Evolutionary conservation across 495 filamentous ascomycete genomes (phyloP).

Genomic region (Aspergillus bridgeri): DNA sequence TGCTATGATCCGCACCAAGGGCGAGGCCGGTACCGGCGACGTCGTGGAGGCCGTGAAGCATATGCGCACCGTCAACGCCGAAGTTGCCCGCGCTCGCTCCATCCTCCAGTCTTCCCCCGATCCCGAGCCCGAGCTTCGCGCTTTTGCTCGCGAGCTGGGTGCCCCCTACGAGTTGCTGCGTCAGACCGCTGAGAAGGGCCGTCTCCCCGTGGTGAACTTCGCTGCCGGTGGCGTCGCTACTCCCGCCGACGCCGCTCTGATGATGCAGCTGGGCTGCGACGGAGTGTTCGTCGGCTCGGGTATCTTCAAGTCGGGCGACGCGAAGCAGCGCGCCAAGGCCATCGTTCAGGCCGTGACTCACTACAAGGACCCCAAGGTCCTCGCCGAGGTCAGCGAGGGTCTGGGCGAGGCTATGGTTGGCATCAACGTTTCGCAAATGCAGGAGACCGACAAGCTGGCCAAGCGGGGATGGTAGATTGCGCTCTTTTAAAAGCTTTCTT

Average conservation of each 20-base stretch:
- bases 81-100: conserved; percentile 72
- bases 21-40: conserved; percentile 97
- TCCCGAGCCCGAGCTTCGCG: conserved; percentile 69
- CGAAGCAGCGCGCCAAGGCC: conserved; percentile 79
- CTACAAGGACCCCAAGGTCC: conserved; percentile 77
- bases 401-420: conserved; percentile 96
- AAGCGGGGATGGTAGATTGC: conserved; percentile 74
- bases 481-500: background rate
- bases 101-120: conserved; percentile 57
- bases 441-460: conserved; percentile 75
- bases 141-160: conserved; percentile 77
- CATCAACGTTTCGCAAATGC: conserved; percentile 73
- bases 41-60: conserved; percentile 96
- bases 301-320: conserved; percentile 95
- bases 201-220: conserved; percentile 96
- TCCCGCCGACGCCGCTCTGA: conserved; percentile 92
- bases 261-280: conserved; percentile 99
- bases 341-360: conserved; percentile 94
- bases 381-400: conserved; percentile 83
- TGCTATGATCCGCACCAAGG: conserved; percentile 98
- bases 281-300: conserved; percentile 96
- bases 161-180: conserved; percentile 73
- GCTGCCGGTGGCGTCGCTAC: conserved; percentile 96
- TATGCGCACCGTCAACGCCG: conserved; percentile 82
- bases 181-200: conserved; percentile 79